Evolutionary conservation across 106 monocot species (phyloP).

Genomic region (Phalaenopsis equestris): DNA sequence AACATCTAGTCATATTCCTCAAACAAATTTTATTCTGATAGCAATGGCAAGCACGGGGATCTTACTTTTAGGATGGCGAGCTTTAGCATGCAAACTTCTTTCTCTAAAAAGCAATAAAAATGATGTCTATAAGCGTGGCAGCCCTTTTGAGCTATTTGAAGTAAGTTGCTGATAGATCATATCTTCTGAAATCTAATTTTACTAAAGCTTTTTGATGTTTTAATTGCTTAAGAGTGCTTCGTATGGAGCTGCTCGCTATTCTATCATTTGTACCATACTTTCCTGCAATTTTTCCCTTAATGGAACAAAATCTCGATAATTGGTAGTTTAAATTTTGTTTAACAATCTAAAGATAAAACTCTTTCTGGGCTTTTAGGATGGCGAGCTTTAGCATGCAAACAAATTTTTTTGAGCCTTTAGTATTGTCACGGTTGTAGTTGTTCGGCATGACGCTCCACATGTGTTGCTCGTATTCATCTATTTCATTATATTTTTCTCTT

Average conservation of each 20-base stretch:
- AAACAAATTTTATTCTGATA: slow-evolving; percentile 50
- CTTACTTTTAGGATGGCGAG: slow-evolving; percentile 68
- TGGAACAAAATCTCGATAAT: no score
- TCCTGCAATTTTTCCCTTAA: not conserved
- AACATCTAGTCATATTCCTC: slow-evolving; percentile 55
- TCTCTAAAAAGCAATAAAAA: slow-evolving; percentile 32
- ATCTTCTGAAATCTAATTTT: not conserved
- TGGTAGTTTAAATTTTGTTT: no score
- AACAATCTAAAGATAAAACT: no score
- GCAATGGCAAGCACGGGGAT: slow-evolving; percentile 71
- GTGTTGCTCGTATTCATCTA: no score
- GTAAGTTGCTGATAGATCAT: slow-evolving; percentile 17
- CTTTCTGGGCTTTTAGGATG: slow-evolving; percentile 36
- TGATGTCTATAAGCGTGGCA: slow-evolving; percentile 73
- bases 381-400: slow-evolving; percentile 40
- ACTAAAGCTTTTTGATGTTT: not conserved
- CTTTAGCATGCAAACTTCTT: slow-evolving; percentile 39
- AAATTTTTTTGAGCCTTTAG: no score
- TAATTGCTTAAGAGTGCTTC: not conserved
- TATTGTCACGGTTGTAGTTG: no score
- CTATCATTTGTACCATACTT: not conserved
- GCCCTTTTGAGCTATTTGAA: slow-evolving; percentile 83
- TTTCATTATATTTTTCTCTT: no score
- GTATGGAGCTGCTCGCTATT: not conserved
- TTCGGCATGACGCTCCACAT: no score